Evolutionary conservation across 306 rosid species (phyloP).

Genomic region (Prinsepia uniflora): DNA sequence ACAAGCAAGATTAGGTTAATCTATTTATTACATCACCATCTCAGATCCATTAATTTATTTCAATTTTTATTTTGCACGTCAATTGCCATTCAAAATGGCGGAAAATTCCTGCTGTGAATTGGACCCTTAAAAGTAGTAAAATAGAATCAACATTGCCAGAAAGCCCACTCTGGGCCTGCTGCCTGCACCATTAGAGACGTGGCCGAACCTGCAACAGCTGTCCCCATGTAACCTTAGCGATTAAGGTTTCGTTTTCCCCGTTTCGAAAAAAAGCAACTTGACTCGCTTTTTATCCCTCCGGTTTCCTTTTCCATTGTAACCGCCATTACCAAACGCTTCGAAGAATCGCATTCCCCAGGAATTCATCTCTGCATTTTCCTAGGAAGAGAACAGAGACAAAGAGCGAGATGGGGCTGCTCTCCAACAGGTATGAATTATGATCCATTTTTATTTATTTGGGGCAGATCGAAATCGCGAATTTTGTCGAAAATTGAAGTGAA

Average conservation of each 20-base stretch:
- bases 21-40: too few species aligned
- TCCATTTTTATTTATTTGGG: background rate
- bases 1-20: too few species aligned
- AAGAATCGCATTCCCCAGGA: constrained; percentile 16
- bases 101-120: too few species aligned
- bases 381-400: background rate
- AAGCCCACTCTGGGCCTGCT: too few species aligned
- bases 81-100: too few species aligned
- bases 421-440: constrained; percentile 53
- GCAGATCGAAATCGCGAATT: background rate
- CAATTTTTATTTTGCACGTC: too few species aligned
- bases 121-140: too few species aligned
- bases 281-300: background rate
- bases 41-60: too few species aligned
- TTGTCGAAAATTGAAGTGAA: background rate
- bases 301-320: background rate
- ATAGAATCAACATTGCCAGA: background rate
- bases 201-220: background rate
- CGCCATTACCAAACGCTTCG: background rate
- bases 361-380: background rate
- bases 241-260: constrained; percentile 9
- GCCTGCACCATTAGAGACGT: constrained; percentile 11
- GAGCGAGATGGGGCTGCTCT: constrained; percentile 63
- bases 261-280: background rate
- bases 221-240: constrained; percentile 15